Evolutionary conservation across 2,329 filamentous ascomycete genomes (phyloP), one percentile per base, ranked within the genome.

Genomic region (Lasiodiplodia citricola): DNA sequence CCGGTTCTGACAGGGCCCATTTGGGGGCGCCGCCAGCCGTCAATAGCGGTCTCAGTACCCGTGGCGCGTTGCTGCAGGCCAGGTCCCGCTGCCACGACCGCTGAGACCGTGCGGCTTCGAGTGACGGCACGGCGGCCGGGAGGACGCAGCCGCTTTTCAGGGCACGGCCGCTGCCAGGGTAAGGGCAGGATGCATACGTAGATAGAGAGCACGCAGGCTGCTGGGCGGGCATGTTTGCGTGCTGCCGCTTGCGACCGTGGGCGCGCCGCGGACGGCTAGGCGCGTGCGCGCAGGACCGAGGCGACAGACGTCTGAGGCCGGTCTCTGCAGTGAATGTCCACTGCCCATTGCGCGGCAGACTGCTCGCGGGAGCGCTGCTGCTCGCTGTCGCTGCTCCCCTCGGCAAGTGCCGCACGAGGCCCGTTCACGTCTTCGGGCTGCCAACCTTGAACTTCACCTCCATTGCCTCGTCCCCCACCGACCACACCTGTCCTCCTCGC

Each of bases 401-500:
- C 65, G 65, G 65, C 41, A 67, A 56, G 54, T 67, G 65, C 55
- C 65, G 65, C 55, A 50, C 52, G 21, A 58, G 65, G 55, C 55
- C 65, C 65, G 65, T 58, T 71, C 65, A 67, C 67, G 67, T 56
- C 62, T 55, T 66, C 57, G 55, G 56, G 66, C 56, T 51, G 66
- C 57, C 66, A 68, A 68, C 66, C 64, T 67, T 67, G 65, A 57
- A 58, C 66, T 63, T 68, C 66, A 68, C 56, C 66, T 68, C 35
- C 56, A 54, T 37, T 41, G 55, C 37, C 66, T 58, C 47, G 41
- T 55, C 56, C 60, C 66, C 66, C 68, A 69, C 70, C 70, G 69
- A 70, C 73, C 69, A 68, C 67, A 57, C 62, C 56, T 41, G 67
- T 69, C 68, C 67, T 68, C 70, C 52, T 64, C 73, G 73, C 70